Conservation (phyloP, 2,329 filamentous ascomycete species). For the Aspergillus amoenus region DNA sequence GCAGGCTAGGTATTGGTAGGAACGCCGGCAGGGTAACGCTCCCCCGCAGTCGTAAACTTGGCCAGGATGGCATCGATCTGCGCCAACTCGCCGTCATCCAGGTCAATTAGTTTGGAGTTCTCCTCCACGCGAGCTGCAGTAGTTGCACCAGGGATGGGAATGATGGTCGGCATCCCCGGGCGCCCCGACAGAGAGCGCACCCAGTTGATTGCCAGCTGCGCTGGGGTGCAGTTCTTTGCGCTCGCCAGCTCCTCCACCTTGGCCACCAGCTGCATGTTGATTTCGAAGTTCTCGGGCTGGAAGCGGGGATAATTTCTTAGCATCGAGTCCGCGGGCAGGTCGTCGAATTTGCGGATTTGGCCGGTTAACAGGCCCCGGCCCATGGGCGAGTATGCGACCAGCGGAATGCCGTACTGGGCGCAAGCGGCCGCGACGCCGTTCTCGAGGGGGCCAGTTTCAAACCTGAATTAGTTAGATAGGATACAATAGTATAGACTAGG, state of each 20-base stretch:
- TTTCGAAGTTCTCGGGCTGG: constrained; percentile 50
- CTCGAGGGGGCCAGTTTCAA: constrained; percentile 49
- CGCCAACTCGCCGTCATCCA: constrained; percentile 40
- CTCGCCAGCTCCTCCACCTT: constrained; percentile 47
- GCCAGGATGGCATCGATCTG: constrained; percentile 54
- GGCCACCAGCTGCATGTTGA: constrained; percentile 51
- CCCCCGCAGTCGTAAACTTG: constrained; percentile 40
- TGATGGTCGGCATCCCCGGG: constrained; percentile 45
- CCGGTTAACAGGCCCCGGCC: constrained; percentile 58
- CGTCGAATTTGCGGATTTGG: constrained; percentile 45
- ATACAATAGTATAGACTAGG: constrained; percentile 38
- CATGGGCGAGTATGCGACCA: constrained; percentile 71
- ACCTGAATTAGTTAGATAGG: constrained; percentile 54
- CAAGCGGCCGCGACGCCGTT: constrained; percentile 52
- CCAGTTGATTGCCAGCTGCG: constrained; percentile 53
- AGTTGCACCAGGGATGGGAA: constrained; percentile 40
- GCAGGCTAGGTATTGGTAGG: not conserved
- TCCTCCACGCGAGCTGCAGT: constrained; percentile 37
- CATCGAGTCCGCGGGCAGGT: constrained; percentile 50
- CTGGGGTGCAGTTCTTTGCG: constrained; percentile 44
- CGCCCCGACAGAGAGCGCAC: constrained; percentile 43
- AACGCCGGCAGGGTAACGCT: constrained; percentile 21
- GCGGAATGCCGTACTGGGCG: constrained; percentile 64
- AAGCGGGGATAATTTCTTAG: constrained; percentile 49
- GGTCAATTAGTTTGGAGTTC: constrained; percentile 33